Conservation (phyloP, 139 green algal species). For the Closterium sp. region DNA sequence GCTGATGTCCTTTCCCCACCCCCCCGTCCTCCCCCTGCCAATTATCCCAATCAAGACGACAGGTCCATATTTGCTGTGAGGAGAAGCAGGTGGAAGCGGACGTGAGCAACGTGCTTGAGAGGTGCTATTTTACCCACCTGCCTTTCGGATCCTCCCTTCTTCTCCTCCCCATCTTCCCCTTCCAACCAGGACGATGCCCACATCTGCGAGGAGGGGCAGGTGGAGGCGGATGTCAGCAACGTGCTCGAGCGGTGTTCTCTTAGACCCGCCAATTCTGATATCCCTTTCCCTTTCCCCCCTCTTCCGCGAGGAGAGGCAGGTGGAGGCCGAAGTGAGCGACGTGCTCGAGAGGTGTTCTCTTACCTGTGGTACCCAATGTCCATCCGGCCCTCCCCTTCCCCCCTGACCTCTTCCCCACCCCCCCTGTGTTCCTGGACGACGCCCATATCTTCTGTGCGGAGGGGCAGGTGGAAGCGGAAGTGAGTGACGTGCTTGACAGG, state of each 20-base stretch:
- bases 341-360: no score
- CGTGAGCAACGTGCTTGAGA: no score
- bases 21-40: not conserved
- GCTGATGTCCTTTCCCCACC: not conserved
- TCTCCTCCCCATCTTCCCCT: not conserved
- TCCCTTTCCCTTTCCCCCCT: conserved; percentile 92
- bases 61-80: conserved; percentile 97
- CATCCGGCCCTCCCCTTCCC: no score
- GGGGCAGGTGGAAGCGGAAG: no score
- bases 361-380: no score
- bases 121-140: no score
- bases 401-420: no score
- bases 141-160: not conserved
- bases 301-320: conserved; percentile 75
- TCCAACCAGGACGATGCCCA: conserved; percentile 83
- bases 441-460: no score
- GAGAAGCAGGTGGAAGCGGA: conserved; percentile 43
- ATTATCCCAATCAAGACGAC: conserved; percentile 68
- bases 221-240: conserved; percentile 70
- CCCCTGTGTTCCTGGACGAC: no score
- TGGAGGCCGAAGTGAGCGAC: no score
- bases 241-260: conserved; percentile 86
- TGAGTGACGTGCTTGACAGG: no score
- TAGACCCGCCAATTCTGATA: conserved; percentile 81
- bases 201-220: conserved; percentile 79